Base-by-base conservation (phyloP, 176 grass and related monocot species). In the Rhynchospora tenuis region DNA sequence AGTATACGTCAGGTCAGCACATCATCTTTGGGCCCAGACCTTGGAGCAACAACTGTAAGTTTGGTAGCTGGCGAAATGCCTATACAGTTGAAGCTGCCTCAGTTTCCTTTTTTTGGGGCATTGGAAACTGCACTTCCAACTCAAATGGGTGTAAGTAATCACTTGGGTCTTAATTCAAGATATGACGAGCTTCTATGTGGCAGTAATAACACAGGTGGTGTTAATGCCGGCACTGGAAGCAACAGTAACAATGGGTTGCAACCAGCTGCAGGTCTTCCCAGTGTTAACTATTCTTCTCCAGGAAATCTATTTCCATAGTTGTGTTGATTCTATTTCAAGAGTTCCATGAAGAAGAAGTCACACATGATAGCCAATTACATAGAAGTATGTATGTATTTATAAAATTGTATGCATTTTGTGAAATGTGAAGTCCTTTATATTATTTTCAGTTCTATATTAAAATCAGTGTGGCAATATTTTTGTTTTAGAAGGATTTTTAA, bases 161-260 rank as follows among this genome's bases (percentile, higher is more conserved):
- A 65, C 33, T 82, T 82, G 59, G 46, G 62, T 67, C 80, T 82
- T 51, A 66, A 82, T 67, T 67, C 44, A 63, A 82, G 80, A 64
- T 64, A 82, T 9, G 80, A 64, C 8, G 42, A 67, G 80, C 44
- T 61, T 51, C 38, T 82, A 66, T 76, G 14, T 11, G 73, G 73
- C 24, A 55, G 73, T 17, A 76, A 76, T 17, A 61, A 23, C 22
- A 13, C 14, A 8, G 80, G 62, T 16, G 16, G 26, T 82, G 61
- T 61, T 64, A n/a, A 7, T 50, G 60, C 43, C 6, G 17, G 78
- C 9, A 28, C 43, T 6, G 80, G 80, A 82, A 66, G 7, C 17
- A 82, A 52, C 24, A 64, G 27, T 48, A 24, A 50, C 26, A 50
- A 23, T 63, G n/a, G 38, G 29, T 82, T 61, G 13, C 59, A 82